Base-by-base conservation (phyloP, 73 alveolate genomes). In the Paramecium bursaria region DNA sequence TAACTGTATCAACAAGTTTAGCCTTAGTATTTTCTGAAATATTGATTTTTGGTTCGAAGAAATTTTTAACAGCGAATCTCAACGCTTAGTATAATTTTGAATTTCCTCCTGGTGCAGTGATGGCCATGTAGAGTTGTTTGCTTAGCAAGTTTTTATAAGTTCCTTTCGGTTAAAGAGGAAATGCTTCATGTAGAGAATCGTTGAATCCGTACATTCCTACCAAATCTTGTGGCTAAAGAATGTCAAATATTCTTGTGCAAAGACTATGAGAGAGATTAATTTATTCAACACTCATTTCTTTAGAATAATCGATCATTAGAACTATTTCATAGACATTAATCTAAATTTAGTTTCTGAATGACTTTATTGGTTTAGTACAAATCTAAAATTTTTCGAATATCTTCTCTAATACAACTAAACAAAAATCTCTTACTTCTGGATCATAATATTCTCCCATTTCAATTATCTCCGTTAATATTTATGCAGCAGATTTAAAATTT, bases 391-490 rank as follows among this genome's bases (percentile, higher is more conserved):
- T 11, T 13, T 39, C 44, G 26, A 67, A 15, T 33, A 67, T 67
- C n/a, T 67, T 67, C 46, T 67, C 82, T 19, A 67, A 19, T 4
- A 44, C 82, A 10, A 44, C 27, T 19, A 67, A 67, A 67, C 82
- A 67, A 13, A 67, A 67, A 42, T 67, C 82, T 6, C 82, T 42
- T 14, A 67, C 82, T 67, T 67, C 82, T 39, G 82, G 82, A 67
- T 67, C 82, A 19, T 67, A 67, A 42, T 67, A 67, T 19, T 67
- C 82, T 3, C 82, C 82, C 1, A 67, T 6, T 39, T 67, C 82
- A 6, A 67, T 67, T 2, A 67, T 67, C 44, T 67, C 17, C 10
- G 82, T 67, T 39, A 67, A 67, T 0, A 39, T 31, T 25, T 67
- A 53, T 25, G 82, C 60, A 33, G 57, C 60, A 3, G 54, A 39